These are phyloP conservation scores for Botryosphaeria dothidea DNA, from an alignment of 2,329 filamentous ascomycete genomes.

Conservation along the genomic window DNA sequence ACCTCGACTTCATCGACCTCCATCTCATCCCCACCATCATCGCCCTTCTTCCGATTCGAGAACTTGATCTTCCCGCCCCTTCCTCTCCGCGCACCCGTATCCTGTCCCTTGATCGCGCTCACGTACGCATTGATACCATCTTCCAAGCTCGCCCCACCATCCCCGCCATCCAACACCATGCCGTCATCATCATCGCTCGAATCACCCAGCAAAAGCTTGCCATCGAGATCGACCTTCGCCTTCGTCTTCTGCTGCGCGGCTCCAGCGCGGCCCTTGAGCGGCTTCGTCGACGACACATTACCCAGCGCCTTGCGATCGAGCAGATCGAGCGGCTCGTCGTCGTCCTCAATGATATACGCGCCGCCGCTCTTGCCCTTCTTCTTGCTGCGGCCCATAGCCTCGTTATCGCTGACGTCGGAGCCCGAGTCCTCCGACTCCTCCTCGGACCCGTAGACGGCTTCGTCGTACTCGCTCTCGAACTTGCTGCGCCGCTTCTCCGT, in stretches of 20 bases:
- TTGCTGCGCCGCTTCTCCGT: slow-evolving; percentile 54
- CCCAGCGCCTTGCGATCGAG: slow-evolving; percentile 86
- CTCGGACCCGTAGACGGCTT: slow-evolving; percentile 84
- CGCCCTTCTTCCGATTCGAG: slow-evolving; percentile 49
- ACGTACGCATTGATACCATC: slow-evolving; percentile 62
- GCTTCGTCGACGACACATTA: slow-evolving; percentile 90
- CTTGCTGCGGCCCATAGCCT: slow-evolving; percentile 42
- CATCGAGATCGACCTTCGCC: slow-evolving; percentile 72
- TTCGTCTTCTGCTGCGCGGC: slow-evolving; percentile 49
- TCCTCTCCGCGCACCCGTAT: slow-evolving; percentile 59
- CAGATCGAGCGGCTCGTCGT: slow-evolving; percentile 92
- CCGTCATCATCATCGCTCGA: slow-evolving; percentile 47
- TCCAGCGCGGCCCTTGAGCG: slow-evolving; percentile 60
- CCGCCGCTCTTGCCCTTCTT: slow-evolving; percentile 57
- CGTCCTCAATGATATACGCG: slow-evolving; percentile 90
- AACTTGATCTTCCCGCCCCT: slow-evolving; percentile 61
- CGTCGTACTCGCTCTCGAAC: slow-evolving; percentile 92
- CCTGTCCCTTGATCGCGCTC: slow-evolving; percentile 60
- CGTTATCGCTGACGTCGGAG: slow-evolving; percentile 48
- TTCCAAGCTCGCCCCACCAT: slow-evolving; percentile 43
- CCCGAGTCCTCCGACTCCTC: slow-evolving; percentile 44
- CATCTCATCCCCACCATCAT: slow-evolving; percentile 43
- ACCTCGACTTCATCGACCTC: slow-evolving; percentile 46
- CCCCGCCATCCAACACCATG: slow-evolving; percentile 51
- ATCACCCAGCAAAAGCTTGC: slow-evolving; percentile 74